Evolutionary conservation across 2,329 filamentous ascomycete genomes (phyloP).

Genomic region (Pestalotiopsis fici): DNA sequence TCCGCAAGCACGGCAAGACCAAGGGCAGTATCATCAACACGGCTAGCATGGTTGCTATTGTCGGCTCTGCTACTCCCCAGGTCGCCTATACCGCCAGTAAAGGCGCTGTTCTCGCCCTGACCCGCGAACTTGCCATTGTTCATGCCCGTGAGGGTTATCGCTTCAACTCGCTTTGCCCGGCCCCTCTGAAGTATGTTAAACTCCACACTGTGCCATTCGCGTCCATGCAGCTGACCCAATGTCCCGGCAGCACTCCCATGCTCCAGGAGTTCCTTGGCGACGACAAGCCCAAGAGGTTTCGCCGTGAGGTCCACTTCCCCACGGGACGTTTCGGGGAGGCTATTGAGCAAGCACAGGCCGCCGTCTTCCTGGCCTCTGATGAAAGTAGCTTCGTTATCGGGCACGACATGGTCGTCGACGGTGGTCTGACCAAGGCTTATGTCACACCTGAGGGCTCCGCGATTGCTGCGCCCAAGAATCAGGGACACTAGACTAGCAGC

Average conservation of each 20-base stretch:
- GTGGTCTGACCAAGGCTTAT: constrained; percentile 93
- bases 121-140: constrained; percentile 86
- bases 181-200: constrained; percentile 56
- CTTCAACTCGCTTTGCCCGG: constrained; percentile 90
- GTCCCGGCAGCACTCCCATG: constrained; percentile 88
- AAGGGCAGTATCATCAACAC: constrained; percentile 89
- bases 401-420: constrained; percentile 91
- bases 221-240: too few species aligned
- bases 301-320: constrained; percentile 89
- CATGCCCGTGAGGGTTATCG: constrained; percentile 86
- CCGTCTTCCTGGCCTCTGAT: constrained; percentile 84
- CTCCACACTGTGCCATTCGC: too few species aligned
- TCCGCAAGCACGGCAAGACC: constrained; percentile 79
- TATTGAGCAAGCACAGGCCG: constrained; percentile 89
- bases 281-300: constrained; percentile 75
- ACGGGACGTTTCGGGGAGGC: constrained; percentile 87
- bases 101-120: constrained; percentile 87
- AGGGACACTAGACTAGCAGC: too few species aligned
- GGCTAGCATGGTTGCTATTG: constrained; percentile 82
- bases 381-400: constrained; percentile 90
- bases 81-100: constrained; percentile 93
- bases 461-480: constrained; percentile 57
- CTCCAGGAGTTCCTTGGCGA: constrained; percentile 93
- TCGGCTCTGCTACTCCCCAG: constrained; percentile 85
- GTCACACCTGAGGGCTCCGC: constrained; percentile 66